Base-by-base conservation (phyloP, 179 eudicot species). In the Carnegiea gigantea region DNA sequence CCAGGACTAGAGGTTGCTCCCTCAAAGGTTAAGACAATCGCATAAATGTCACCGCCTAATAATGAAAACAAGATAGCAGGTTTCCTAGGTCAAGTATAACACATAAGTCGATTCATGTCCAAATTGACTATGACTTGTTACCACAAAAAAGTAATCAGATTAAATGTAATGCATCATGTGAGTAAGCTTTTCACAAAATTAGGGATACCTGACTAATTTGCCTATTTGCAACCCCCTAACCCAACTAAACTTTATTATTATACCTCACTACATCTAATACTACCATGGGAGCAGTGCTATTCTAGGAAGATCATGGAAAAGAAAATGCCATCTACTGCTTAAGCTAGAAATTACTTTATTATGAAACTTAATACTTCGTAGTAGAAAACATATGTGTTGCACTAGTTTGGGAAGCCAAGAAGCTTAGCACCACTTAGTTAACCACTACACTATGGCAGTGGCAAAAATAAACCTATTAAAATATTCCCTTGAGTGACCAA, bases 121-220 rank as follows among this genome's bases (percentile, higher is more conserved):
- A 18, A 77, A 46, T 23, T 75, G 4, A 49, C 77, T 17, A 44
- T 44, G 4, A 46, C n/a, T 1, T 49, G 59, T 23, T 0, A 46
- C 30, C 33, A 8, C 6, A 53, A 30, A 48, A 75, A 53, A 38
- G 64, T 14, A 17, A 23, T 2, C 53, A 0, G 21, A 9, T 8
- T 0, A 28, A 75, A 53, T 75, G 64, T 60, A 24, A 75, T 75
- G 60, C 12, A 5, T 24, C 48, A 17, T 75, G 36, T 62, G 30
- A 75, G 21, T 10, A 21, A 28, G 64, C 78, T 12, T 75, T 75
- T 20, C 26, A 75, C 60, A 75, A 23, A 75, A 75, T 75, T 17
- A 75, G 21, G 21, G 64, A 17, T 75, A 75, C 38, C 33, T 49
- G 1, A 5, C 40, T 5, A 17, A 75, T 5, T 62, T 64, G 26